Conservation (phyloP, 306 rosid species). For the Spatholobus suberectus region DNA sequence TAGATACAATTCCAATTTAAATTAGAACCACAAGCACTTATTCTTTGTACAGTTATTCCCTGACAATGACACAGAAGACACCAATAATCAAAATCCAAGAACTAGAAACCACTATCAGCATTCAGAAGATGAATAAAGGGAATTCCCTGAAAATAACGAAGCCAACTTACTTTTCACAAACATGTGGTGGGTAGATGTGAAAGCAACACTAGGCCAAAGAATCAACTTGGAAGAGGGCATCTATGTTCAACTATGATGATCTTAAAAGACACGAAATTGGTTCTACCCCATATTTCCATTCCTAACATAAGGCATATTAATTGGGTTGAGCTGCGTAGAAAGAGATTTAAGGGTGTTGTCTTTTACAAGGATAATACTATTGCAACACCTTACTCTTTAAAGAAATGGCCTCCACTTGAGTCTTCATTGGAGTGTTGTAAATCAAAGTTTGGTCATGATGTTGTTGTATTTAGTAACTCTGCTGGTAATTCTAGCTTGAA, state of each 20-base stretch:
- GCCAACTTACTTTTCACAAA: constrained; percentile 51
- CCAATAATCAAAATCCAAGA: constrained; percentile 44
- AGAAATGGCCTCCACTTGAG: constrained; percentile 75
- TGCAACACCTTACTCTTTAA: constrained; percentile 86
- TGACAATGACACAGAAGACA: constrained; percentile 34
- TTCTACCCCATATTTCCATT: constrained; percentile 81
- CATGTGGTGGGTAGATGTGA: constrained; percentile 90
- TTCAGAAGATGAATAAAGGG: constrained; percentile 44
- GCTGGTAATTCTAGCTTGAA: constrained; percentile 66
- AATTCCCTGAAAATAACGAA: constrained; percentile 31
- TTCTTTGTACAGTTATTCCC: constrained; percentile 54
- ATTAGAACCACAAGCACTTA: constrained; percentile 42
- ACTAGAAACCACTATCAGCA: constrained; percentile 34
- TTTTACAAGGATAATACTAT: constrained; percentile 95
- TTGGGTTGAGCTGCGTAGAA: constrained; percentile 81
- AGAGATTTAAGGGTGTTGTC: constrained; percentile 94
- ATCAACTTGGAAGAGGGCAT: constrained; percentile 73
- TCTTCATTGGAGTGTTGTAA: constrained; percentile 80
- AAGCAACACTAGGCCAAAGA: constrained; percentile 95
- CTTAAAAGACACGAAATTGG: constrained; percentile 71
- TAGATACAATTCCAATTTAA: constrained; percentile 46
- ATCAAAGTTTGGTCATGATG: constrained; percentile 72
- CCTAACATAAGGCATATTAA: constrained; percentile 82
- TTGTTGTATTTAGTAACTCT: constrained; percentile 93
- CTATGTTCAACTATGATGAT: constrained; percentile 61